A percentile compares a stretch with the other conserved stretches of the same genome.
Conservation (phyloP, 768 basidiomycete species). For the Mycena metata region DNA sequence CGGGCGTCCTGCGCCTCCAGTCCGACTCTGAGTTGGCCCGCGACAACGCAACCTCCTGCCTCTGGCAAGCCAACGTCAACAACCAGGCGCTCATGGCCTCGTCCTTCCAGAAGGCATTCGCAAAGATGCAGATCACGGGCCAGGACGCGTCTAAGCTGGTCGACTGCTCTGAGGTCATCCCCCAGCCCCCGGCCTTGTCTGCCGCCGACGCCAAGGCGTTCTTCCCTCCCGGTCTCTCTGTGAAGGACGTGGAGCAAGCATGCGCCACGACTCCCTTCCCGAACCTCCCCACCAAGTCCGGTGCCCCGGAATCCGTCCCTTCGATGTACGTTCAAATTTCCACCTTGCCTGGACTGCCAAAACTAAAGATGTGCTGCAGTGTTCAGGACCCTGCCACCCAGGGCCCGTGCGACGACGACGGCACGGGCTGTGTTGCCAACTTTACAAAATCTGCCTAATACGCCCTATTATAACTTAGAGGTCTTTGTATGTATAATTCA, state of each 20-base stretch:
- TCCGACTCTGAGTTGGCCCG: conserved; percentile 29
- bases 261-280: neutral
- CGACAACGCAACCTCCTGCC: conserved; percentile 18
- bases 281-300: neutral
- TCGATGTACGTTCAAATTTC: neutral
- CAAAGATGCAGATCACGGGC: conserved; percentile 50
- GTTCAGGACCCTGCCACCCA: conserved; percentile 8
- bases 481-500: too few relatives aligned
- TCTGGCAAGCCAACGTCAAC: conserved; percentile 30
- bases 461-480: too few relatives aligned
- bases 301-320: neutral
- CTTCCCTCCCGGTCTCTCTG: conserved; percentile 19
- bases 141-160: conserved; percentile 46
- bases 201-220: conserved; percentile 35
- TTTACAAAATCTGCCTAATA: too few relatives aligned
- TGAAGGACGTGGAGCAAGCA: neutral
- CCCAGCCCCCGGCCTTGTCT: conserved; percentile 33
- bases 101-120: conserved; percentile 49
- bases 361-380: neutral
- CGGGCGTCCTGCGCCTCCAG: conserved; percentile 34
- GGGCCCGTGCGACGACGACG: neutral
- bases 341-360: neutral
- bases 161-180: conserved; percentile 56
- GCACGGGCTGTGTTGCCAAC: too few relatives aligned
- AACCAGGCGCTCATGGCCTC: conserved; percentile 43